Base-by-base conservation (phyloP, 2,329 filamentous ascomycete species). In the Aureobasidium lini region DNA sequence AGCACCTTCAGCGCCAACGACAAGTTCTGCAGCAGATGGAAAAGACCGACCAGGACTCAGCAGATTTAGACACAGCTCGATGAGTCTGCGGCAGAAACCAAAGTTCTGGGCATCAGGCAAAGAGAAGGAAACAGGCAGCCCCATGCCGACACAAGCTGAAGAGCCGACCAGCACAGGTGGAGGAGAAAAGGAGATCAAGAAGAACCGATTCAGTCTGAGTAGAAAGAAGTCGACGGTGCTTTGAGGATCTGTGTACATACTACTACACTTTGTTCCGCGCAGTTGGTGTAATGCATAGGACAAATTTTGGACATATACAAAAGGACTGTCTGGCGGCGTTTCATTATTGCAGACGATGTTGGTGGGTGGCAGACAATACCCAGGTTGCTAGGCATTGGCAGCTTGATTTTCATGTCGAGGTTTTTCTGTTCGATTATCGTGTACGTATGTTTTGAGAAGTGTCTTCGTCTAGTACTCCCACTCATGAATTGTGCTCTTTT, bases 71-170 rank as follows among this genome's bases (percentile, higher is more conserved):
- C 64, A 86, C 58, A 84, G 84, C 9, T 90, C 86, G 71, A 93
- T 89, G 76, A 91, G 89, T 63, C 81, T 95, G 76, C 83, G 88
- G 50, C 84, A 86, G 63, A 90, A 87, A 72, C 88, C 88, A 65
- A 86, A 89, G 67, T 82, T 81, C 34, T 88, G 89, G 68, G 34
- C 50, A 8, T 50, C 49, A 13, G 50, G 50, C 50, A 74, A 86
- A 39, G 77, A 79, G 66, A 84, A 82, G 62, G 79, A 82, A 62
- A 79, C 73, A 65, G 58, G 11, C 34, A 59, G 57, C 67, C 68
- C 49, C 40, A 62, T 62, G 43, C 63, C 65, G 56, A 68, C 65
- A 64, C 64, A 60, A 39, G 13, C 40, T 2, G 62, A 62, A 23
- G 52, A 60, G 31, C n/a, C 54, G 29, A 34, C 54, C 6, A 32